Conservation (phyloP, 192 early-diverging fungal genomes). For the Coemansia aciculifera region DNA sequence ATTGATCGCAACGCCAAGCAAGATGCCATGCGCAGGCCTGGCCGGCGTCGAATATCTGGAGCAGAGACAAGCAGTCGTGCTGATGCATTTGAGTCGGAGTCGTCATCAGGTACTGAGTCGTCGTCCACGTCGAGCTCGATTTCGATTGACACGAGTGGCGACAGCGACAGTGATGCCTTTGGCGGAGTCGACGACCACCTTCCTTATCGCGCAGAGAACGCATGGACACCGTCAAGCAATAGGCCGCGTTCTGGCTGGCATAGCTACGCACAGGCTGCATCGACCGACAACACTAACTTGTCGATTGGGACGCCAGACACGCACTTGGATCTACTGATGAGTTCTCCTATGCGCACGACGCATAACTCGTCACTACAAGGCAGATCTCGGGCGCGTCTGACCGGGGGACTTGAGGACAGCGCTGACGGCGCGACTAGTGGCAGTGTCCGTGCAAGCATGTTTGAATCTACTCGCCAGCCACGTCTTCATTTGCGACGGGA, state of each 20-base stretch:
- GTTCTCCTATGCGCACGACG: conserved; percentile 36
- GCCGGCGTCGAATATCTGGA: background rate
- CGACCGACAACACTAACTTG: background rate
- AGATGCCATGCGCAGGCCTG: background rate
- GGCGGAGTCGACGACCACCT: conserved; percentile 21
- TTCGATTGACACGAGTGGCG: conserved; percentile 33
- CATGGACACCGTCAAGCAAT: conserved; percentile 16
- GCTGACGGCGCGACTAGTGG: background rate
- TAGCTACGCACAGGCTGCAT: conserved; percentile 9
- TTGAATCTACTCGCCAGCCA: conserved; percentile 28
- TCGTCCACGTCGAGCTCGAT: conserved; percentile 15
- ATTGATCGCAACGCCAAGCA: conserved; percentile 15
- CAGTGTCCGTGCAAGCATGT: conserved; percentile 15
- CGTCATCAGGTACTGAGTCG: background rate
- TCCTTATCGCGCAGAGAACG: conserved; percentile 2
- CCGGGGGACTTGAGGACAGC: conserved; percentile 27
- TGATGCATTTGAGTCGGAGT: background rate
- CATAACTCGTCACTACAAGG: conserved; percentile 13
- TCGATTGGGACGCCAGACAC: conserved; percentile 18
- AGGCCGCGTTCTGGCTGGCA: conserved; percentile 11
- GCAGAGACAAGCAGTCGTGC: background rate
- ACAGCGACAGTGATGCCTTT: conserved; percentile 21
- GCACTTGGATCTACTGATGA: conserved; percentile 38
- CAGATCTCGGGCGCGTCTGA: conserved; percentile 16
- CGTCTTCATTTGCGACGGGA: conserved; percentile 23